phyloP scores from a whole-genome alignment of 169 alveolate genomes.

The Hammondia hammondi region DNA sequence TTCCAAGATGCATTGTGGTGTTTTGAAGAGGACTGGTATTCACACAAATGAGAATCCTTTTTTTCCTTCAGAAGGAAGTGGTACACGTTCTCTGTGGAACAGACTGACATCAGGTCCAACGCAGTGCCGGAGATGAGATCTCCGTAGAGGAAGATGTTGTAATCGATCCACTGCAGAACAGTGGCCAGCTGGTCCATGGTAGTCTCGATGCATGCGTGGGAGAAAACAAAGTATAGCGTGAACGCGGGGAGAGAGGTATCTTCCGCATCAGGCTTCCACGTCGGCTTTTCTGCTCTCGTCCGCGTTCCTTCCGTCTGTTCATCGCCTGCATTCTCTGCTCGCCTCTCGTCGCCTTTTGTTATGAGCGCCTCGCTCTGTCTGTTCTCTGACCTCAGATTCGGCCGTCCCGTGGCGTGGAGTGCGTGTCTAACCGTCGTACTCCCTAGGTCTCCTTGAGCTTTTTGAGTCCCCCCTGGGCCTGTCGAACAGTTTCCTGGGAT shows the following conservation, averaged over 20 bases:
- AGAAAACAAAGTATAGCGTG: conserved; percentile 24
- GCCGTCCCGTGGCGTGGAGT: not conserved
- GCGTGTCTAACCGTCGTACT: not conserved
- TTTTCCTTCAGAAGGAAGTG: no score
- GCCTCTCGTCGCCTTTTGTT: not conserved
- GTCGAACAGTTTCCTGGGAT: no score
- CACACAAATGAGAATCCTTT: no score
- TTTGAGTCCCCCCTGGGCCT: not conserved
- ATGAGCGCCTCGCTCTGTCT: not conserved
- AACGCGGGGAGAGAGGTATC: conserved; percentile 18
- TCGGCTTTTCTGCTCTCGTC: not conserved
- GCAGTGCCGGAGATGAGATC: conserved; percentile 2
- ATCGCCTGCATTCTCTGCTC: not conserved
- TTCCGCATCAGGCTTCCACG: not conserved
- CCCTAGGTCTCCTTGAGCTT: not conserved
- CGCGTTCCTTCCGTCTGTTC: not conserved
- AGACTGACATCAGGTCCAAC: not conserved
- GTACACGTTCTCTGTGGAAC: no score
- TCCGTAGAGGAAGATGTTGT: conserved; percentile 41
- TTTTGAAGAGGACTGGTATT: no score
- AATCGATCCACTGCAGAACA: conserved; percentile 25
- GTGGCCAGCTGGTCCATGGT: conserved; percentile 17
- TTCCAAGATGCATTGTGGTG: no score
- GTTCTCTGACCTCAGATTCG: not conserved
- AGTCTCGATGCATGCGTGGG: conserved; percentile 6